These are phyloP conservation scores for Suillus variegatus DNA, from an alignment of 768 basidiomycete genomes.

Conservation along the genomic window DNA sequence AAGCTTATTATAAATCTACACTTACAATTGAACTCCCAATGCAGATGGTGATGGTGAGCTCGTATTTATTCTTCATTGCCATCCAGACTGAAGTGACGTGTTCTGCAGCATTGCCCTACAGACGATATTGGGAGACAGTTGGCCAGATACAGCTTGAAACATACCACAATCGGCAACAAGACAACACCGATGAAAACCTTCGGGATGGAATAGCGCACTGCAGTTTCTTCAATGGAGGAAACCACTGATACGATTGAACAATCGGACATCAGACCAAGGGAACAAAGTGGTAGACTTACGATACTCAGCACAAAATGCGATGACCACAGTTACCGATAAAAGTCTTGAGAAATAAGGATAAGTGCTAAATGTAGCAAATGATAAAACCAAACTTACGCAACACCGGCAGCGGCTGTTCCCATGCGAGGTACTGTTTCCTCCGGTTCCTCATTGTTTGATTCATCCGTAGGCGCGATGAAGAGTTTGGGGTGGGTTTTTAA, in stretches of 20 bases:
- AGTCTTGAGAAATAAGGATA: slow-evolving; percentile 44
- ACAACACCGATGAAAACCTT: slow-evolving; percentile 87
- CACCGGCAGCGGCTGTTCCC: slow-evolving; percentile 67
- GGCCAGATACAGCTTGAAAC: slow-evolving; percentile 24
- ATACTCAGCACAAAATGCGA: slow-evolving; percentile 89
- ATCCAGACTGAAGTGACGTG: slow-evolving; percentile 87
- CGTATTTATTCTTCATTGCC: slow-evolving; percentile 78
- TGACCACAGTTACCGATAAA: slow-evolving; percentile 73
- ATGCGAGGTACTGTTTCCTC: slow-evolving; percentile 48
- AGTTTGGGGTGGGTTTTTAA: slow-evolving; percentile 71
- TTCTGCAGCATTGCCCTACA: slow-evolving; percentile 79
- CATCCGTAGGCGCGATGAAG: slow-evolving; percentile 36
- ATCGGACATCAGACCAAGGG: not conserved
- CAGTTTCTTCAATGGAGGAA: slow-evolving; percentile 90
- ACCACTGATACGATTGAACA: slow-evolving; percentile 54
- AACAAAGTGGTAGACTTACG: slow-evolving; percentile 43
- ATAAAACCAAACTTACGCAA: slow-evolving; percentile 38
- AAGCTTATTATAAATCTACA: slow-evolving; percentile 12
- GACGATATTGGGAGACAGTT: not conserved
- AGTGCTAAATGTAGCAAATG: not conserved
- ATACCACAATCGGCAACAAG: slow-evolving; percentile 82
- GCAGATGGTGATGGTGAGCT: slow-evolving; percentile 76
- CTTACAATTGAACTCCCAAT: slow-evolving; percentile 81
- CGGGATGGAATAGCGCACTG: slow-evolving; percentile 75
- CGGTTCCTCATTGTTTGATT: slow-evolving; percentile 28